A percentile compares a stretch with the other conserved stretches of the same genome.
Evolutionary conservation across 495 filamentous ascomycete genomes (phyloP).

Genomic region (Xylaria castorea): DNA sequence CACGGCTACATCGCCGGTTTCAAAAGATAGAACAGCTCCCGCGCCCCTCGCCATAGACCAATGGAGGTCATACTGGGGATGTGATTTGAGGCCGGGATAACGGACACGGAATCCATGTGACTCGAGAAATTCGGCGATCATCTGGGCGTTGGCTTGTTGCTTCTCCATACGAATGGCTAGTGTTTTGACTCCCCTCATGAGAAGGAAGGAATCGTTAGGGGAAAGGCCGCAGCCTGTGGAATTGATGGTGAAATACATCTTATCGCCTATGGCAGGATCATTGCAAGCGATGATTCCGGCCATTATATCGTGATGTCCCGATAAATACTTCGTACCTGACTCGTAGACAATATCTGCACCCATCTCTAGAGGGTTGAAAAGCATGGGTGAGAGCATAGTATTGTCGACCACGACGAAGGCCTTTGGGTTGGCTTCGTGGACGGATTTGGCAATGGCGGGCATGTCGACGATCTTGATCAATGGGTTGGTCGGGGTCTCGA

Average conservation of each 20-base stretch:
- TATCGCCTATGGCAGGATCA: constrained; percentile 78
- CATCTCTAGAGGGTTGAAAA: constrained; percentile 89
- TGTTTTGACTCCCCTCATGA: constrained; percentile 94
- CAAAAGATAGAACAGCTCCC: constrained; percentile 92
- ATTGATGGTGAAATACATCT: constrained; percentile 96
- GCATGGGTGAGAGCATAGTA: constrained; percentile 95
- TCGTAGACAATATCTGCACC: constrained; percentile 98
- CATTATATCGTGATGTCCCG: constrained; percentile 98
- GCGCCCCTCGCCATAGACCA: constrained; percentile 93
- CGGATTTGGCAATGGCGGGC: constrained; percentile 70
- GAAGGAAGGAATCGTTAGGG: constrained; percentile 93
- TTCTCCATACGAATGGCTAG: constrained; percentile 98
- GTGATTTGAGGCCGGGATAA: constrained; percentile 90
- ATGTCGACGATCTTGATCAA: constrained; percentile 98
- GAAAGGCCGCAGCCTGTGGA: constrained; percentile 90
- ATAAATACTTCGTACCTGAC: constrained; percentile 96
- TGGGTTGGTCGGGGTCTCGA: constrained; percentile 97
- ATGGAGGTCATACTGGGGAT: constrained; percentile 95
- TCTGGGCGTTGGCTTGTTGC: constrained; percentile 90
- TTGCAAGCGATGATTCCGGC: constrained; percentile 94
- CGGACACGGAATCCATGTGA: constrained; percentile 90
- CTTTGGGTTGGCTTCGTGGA: constrained; percentile 79
- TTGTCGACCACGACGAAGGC: constrained; percentile 94
- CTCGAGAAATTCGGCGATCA: constrained; percentile 92
- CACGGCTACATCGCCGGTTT: constrained; percentile 82